A percentile compares a stretch with the other conserved stretches of the same genome.
phyloP scores from a whole-genome alignment of 495 filamentous ascomycete genomes.

The Entonaema liquescens region DNA sequence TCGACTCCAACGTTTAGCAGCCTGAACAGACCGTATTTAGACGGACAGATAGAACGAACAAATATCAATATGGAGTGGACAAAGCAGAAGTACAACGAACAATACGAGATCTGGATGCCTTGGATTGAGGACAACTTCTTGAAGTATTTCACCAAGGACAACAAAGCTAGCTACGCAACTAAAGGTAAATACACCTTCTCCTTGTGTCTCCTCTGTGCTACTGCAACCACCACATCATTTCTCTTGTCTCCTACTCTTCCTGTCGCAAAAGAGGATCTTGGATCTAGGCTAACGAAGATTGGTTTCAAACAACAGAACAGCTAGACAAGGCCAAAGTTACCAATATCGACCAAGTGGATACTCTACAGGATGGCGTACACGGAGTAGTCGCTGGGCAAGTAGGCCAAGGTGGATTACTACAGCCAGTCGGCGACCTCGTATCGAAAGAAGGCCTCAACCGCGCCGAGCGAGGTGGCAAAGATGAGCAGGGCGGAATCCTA shows the following conservation, averaged over 20 bases:
- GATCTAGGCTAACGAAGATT: not conserved
- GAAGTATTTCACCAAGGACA: constrained; percentile 74
- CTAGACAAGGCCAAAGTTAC: constrained; percentile 74
- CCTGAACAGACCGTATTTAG: too few relatives aligned
- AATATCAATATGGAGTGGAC: constrained; percentile 58
- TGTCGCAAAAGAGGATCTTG: not conserved
- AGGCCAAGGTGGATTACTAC: constrained; percentile 68
- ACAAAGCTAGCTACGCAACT: constrained; percentile 71
- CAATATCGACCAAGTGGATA: constrained; percentile 66
- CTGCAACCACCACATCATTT: not conserved
- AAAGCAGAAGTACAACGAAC: constrained; percentile 66
- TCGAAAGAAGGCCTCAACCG: constrained; percentile 73
- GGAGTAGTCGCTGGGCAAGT: constrained; percentile 66
- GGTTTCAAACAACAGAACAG: constrained; percentile 55
- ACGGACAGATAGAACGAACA: too few relatives aligned
- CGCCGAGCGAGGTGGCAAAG: constrained; percentile 68
- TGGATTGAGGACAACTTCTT: constrained; percentile 79
- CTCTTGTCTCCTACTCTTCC: not conserved
- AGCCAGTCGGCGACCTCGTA: constrained; percentile 65
- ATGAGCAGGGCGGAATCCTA: constrained; percentile 63
- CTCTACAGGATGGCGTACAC: constrained; percentile 69
- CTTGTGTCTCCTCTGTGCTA: not conserved
- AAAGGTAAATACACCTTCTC: constrained; percentile 55
- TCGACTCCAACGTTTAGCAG: too few relatives aligned
- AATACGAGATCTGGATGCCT: constrained; percentile 77